Base-by-base conservation (phyloP, 2,329 filamentous ascomycete genomes). In the Sordariomycetes sp. region DNA sequence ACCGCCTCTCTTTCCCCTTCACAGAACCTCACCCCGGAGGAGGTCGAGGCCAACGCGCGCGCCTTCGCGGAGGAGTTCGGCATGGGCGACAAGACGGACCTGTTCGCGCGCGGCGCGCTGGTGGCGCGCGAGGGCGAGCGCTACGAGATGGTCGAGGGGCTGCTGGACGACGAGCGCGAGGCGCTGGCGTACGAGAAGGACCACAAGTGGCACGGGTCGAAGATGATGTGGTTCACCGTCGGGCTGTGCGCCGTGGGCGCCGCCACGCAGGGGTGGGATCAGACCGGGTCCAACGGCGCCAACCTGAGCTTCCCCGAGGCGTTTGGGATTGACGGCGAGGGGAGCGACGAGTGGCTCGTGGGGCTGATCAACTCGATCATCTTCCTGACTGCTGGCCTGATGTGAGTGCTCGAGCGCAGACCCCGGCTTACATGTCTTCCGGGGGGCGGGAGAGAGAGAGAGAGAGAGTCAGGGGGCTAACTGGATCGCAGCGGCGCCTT, bases 121-220 rank as follows among this genome's bases (percentile, higher is more conserved):
- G 69, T 73, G 2, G 71, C 72, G 0, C 69, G 70, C 6, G 66
- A 70, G 48, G 62, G 60, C 1, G 59, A 62, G 0, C 54, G 56
- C 1, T 70, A 72, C 52, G 62, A 66, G 43, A 59, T 57, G 1
- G 55, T 71, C 12, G 52, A 66, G 0, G 65, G 68, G 16, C 64
- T 75, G 1, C 57, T 61, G 1, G 67, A 67, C 0, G 63, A 66
- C 1, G 72, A 74, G 46, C 74, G 81, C 52, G 34, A 50, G 0
- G 65, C 68, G 1, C 65, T 69, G 1, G 58, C 62, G 10, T 67
- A 73, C 67, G 63, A 83, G 75, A 62, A 81, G 73, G 61, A 83
- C 75, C 80, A 85, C 68, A 82, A 81, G 59, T 85, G 81, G 76
- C 73, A 74, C 61, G 78, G 79, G 2, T 76, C 81, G 0, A 71